Conservation (phyloP, 257 asterid genomes). For the Gentiana dahurica region DNA sequence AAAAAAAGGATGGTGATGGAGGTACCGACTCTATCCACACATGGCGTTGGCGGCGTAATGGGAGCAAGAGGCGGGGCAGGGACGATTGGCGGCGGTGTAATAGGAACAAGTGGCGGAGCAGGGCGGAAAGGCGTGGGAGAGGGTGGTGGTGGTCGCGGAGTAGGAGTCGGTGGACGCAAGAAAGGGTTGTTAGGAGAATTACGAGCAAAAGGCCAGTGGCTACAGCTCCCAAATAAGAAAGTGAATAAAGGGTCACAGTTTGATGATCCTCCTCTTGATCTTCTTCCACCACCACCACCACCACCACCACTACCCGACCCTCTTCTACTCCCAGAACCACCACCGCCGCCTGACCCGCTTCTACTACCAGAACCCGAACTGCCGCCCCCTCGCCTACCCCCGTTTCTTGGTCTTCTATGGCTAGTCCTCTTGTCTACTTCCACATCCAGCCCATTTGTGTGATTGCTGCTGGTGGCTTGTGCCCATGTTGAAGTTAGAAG, state of each 20-base stretch:
- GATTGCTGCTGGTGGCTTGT: constrained; percentile 20
- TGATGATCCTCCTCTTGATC: constrained; percentile 12
- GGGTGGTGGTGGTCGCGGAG: too few species aligned
- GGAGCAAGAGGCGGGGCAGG: constrained; percentile 9
- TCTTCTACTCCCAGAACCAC: constrained; percentile 12
- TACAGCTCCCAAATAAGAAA: constrained; percentile 22
- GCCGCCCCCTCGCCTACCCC: constrained; percentile 8
- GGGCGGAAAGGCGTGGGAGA: too few species aligned
- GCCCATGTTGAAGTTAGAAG: constrained; percentile 23
- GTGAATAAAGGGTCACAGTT: constrained; percentile 25
- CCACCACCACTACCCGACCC: constrained; percentile 6
- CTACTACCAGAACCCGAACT: constrained; percentile 15
- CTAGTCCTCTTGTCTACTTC: constrained; percentile 25
- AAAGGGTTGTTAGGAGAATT: constrained; percentile 21
- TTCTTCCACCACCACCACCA: constrained; percentile 7
- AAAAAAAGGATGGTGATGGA: too few species aligned
- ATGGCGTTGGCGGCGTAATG: constrained; percentile 9
- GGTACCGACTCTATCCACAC: too few species aligned
- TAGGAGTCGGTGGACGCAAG: constrained; percentile 15
- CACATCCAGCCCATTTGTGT: neutral
- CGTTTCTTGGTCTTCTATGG: constrained; percentile 10
- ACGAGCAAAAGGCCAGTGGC: constrained; percentile 30
- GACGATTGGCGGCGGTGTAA: constrained; percentile 24
- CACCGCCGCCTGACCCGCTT: constrained; percentile 8
- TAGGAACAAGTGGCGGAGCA: too few species aligned